Conservation (phyloP, 768 basidiomycete genomes). For the Pulveroboletus frians region DNA sequence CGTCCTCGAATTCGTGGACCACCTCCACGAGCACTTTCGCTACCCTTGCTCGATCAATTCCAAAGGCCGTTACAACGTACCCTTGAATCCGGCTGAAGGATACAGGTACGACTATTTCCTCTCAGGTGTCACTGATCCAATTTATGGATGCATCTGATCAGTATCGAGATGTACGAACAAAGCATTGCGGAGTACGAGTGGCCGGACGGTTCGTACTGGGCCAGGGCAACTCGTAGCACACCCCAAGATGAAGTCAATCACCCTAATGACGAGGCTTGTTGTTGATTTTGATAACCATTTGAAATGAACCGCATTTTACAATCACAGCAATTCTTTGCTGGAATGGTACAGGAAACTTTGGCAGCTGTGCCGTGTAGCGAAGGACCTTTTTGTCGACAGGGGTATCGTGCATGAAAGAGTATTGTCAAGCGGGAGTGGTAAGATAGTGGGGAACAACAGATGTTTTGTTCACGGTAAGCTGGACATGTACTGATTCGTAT, state of each 20-base stretch:
- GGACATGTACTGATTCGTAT: conserved; percentile 14
- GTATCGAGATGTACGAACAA: conserved; percentile 82
- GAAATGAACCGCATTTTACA: background rate
- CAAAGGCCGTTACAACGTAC: conserved; percentile 85
- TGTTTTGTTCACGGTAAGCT: conserved; percentile 3
- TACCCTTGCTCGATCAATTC: conserved; percentile 84
- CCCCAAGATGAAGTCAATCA: background rate
- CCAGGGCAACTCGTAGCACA: conserved; percentile 3
- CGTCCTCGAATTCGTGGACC: conserved; percentile 86
- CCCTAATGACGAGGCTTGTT: background rate
- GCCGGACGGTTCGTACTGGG: conserved; percentile 59
- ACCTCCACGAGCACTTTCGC: conserved; percentile 91
- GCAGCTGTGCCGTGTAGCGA: background rate
- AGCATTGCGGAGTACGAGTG: conserved; percentile 83
- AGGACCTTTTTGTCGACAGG: no score
- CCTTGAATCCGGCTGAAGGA: conserved; percentile 66
- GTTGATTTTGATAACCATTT: background rate
- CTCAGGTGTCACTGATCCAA: background rate
- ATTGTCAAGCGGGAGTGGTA: conserved; percentile 4
- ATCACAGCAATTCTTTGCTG: background rate
- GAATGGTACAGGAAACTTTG: background rate
- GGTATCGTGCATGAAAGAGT: background rate
- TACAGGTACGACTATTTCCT: conserved; percentile 37
- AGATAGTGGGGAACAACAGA: conserved; percentile 2
- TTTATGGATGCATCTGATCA: conserved; percentile 22